These are phyloP conservation scores for Jaltomata sinuosa DNA, from an alignment of 257 asterid species.

Conservation along the genomic window DNA sequence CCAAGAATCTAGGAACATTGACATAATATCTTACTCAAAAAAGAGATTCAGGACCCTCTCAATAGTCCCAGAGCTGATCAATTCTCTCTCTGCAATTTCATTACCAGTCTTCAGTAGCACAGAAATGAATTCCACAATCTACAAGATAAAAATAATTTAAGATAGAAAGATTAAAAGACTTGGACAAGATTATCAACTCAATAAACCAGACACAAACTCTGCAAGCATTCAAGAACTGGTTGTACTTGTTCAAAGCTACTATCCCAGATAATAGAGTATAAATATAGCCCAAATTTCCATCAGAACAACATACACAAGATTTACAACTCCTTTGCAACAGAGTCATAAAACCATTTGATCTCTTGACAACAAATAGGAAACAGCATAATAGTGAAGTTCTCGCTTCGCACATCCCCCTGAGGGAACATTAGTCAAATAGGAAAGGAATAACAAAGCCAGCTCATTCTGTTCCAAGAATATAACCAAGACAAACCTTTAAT, in stretches of 20 bases:
- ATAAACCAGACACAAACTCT: neutral
- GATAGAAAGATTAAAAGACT: neutral
- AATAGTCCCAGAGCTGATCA: constrained; percentile 80
- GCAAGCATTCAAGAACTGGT: neutral
- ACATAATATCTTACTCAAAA: constrained; percentile 60
- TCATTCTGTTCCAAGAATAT: neutral
- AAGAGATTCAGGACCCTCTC: constrained; percentile 74
- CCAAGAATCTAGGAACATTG: neutral
- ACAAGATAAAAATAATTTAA: constrained; percentile 4
- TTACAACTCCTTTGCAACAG: neutral
- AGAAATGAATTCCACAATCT: constrained; percentile 85
- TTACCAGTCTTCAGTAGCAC: constrained; percentile 77
- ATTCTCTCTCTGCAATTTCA: constrained; percentile 73
- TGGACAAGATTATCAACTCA: neutral
- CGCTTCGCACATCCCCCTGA: neutral
- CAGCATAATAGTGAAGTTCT: neutral
- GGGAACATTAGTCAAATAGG: neutral
- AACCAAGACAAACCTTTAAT: constrained; percentile 49
- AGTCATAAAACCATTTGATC: neutral
- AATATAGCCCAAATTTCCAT: neutral
- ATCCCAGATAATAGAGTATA: neutral
- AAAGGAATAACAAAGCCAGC: neutral
- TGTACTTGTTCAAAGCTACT: neutral
- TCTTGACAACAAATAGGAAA: neutral
- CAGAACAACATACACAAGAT: neutral